Evolutionary conservation across 2,329 filamentous ascomycete species (phyloP).

Genomic region (Botrytis squamosa): DNA sequence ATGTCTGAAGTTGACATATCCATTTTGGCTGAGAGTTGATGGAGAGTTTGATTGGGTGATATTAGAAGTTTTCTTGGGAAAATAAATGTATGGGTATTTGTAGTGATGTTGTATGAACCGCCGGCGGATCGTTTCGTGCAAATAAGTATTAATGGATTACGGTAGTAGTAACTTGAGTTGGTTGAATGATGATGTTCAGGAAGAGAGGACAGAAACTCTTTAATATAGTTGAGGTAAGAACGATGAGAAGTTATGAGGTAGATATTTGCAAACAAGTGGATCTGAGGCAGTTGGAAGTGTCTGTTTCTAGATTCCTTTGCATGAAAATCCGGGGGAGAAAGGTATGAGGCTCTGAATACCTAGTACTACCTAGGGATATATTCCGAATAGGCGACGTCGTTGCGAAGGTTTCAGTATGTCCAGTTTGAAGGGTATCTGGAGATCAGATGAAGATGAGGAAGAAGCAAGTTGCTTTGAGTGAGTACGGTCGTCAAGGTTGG

Average conservation of each 20-base stretch:
- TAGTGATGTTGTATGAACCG: conserved; percentile 12
- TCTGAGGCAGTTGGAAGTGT: conserved; percentile 16
- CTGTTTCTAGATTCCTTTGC: conserved; percentile 18
- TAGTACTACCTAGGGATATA: neutral
- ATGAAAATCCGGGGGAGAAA: conserved; percentile 3
- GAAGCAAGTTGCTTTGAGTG: neutral
- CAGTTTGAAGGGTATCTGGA: neutral
- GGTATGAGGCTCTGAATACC: conserved; percentile 8
- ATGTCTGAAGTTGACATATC: conserved; percentile 24
- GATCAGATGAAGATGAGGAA: neutral
- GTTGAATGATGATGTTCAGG: neutral
- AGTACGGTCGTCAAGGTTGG: neutral
- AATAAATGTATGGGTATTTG: conserved; percentile 1
- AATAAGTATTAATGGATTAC: conserved; percentile 4
- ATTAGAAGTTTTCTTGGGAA: neutral
- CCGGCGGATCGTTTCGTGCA: conserved; percentile 11
- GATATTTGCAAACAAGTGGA: conserved; percentile 21
- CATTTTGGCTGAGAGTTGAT: conserved; percentile 18
- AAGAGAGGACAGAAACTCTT: conserved; percentile 9
- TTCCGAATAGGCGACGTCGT: neutral
- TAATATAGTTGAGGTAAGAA: conserved; percentile 14
- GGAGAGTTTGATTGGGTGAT: conserved; percentile 9
- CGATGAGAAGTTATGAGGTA: conserved; percentile 29
- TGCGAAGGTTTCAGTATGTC: conserved; percentile 14
- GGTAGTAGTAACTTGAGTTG: neutral